A percentile compares a stretch with the other conserved stretches of the same genome.
These are phyloP conservation scores for Dioscorea dumetorum DNA, from an alignment of 106 monocot species.

Conservation along the genomic window DNA sequence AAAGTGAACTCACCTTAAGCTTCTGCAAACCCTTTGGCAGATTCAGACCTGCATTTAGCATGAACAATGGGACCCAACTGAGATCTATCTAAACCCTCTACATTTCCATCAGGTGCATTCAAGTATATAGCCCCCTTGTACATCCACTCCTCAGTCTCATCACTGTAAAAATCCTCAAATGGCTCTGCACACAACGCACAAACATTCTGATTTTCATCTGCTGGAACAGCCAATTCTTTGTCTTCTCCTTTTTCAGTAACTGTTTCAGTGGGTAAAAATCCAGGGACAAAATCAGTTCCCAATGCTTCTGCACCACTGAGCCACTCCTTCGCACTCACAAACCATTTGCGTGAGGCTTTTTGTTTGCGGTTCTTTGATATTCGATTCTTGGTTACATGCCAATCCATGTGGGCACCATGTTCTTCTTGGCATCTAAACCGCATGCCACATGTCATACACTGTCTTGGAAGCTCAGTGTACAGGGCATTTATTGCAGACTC, in stretches of 20 bases:
- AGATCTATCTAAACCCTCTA: conserved; percentile 52
- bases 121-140: conserved; percentile 88
- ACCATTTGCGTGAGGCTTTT: conserved; percentile 93
- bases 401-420: conserved; percentile 96
- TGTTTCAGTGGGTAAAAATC: conserved; percentile 65
- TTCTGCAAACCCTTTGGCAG: conserved; percentile 30
- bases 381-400: conserved; percentile 93
- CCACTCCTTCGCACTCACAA: conserved; percentile 91
- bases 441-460: conserved; percentile 92
- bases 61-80: conserved; percentile 87
- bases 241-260: conserved; percentile 63
- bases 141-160: conserved; percentile 98
- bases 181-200: conserved; percentile 90
- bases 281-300: conserved; percentile 70
- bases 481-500: conserved; percentile 79
- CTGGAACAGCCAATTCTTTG: conserved; percentile 77
- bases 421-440: conserved; percentile 87
- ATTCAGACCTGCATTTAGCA: conserved; percentile 78
- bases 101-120: conserved; percentile 65
- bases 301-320: conserved; percentile 75
- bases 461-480: conserved; percentile 71
- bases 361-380: conserved; percentile 80
- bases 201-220: conserved; percentile 81
- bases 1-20: conserved; percentile 4
- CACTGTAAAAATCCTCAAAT: conserved; percentile 96